These are phyloP conservation scores for Dothiorella sarmentorum DNA, from an alignment of 2,329 filamentous ascomycete species.

Conservation along the genomic window DNA sequence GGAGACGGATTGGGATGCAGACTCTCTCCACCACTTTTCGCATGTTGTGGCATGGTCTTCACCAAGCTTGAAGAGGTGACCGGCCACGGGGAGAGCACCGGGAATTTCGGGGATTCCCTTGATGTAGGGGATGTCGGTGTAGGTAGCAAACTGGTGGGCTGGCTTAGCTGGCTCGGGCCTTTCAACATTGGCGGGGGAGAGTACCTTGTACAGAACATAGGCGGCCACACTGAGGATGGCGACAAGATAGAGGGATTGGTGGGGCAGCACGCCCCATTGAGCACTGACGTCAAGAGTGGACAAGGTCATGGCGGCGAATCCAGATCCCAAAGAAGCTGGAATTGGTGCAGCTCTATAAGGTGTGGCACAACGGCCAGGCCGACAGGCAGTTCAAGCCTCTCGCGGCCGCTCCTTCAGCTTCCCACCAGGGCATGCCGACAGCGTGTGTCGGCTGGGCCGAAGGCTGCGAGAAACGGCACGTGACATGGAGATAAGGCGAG, in stretches of 20 bases:
- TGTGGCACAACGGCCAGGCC: not conserved
- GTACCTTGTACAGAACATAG: slow-evolving; percentile 5
- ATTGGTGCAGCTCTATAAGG: not conserved
- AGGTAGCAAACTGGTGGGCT: slow-evolving; percentile 21
- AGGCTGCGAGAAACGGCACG: not conserved
- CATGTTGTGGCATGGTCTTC: slow-evolving; percentile 54
- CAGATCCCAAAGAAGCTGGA: not conserved
- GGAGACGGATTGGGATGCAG: slow-evolving; percentile 8
- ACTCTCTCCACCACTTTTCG: slow-evolving; percentile 49
- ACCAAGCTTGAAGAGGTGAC: slow-evolving; percentile 51
- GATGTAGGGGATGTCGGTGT: slow-evolving; percentile 51
- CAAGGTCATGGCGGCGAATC: not conserved
- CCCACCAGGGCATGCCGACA: not conserved
- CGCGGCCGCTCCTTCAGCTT: not conserved
- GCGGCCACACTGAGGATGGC: not conserved
- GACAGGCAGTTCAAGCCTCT: not conserved
- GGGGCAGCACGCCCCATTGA: slow-evolving; percentile 6
- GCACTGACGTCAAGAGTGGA: slow-evolving; percentile 3
- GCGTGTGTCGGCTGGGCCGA: slow-evolving; percentile 1
- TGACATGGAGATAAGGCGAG: slow-evolving; percentile 6
- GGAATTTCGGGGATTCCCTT: slow-evolving; percentile 50
- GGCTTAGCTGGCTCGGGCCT: not conserved
- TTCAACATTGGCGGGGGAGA: not conserved
- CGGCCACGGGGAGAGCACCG: slow-evolving; percentile 48
- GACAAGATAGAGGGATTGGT: not conserved